Conservation (phyloP, 1,284 basidiomycete species). For the Golubevia pallescens region DNA sequence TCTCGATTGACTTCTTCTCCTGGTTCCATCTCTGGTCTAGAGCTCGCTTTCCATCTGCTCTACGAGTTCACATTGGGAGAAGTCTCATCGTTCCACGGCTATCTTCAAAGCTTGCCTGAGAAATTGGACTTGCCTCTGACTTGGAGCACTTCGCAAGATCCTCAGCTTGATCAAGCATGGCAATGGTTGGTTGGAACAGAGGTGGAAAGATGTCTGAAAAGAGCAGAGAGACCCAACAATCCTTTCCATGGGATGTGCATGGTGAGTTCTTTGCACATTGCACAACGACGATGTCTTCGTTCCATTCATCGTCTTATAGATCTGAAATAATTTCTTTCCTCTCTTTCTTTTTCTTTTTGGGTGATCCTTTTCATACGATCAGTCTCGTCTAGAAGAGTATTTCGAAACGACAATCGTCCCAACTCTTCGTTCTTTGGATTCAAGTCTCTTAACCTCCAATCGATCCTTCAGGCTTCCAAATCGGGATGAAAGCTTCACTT, state of each 20-base stretch:
- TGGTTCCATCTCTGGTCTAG: background rate
- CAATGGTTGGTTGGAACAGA: constrained; percentile 32
- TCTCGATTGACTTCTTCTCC: constrained; percentile 13
- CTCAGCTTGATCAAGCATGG: background rate
- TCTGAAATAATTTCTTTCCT: constrained; percentile 12
- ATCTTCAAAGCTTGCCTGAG: constrained; percentile 25
- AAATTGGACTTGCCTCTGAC: constrained; percentile 22
- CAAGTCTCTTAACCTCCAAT: background rate
- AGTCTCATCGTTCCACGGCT: constrained; percentile 24
- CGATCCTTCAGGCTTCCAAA: background rate
- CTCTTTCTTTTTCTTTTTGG: constrained; percentile 11
- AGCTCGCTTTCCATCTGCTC: constrained; percentile 38
- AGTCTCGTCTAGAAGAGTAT: constrained; percentile 13
- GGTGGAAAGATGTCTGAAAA: constrained; percentile 1
- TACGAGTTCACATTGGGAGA: constrained; percentile 31
- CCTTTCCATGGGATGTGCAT: constrained; percentile 28
- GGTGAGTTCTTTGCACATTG: too few species aligned
- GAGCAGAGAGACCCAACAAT: constrained; percentile 1
- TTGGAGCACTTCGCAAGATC: background rate
- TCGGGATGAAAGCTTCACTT: background rate
- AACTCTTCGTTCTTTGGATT: background rate
- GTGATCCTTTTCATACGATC: constrained; percentile 9
- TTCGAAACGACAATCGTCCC: too few species aligned
- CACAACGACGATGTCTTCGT: too few species aligned
- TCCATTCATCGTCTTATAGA: too few species aligned